These are phyloP conservation scores for Kurtzmaniella fragi DNA, from an alignment of 805 yeast species.

Conservation along the genomic window DNA sequence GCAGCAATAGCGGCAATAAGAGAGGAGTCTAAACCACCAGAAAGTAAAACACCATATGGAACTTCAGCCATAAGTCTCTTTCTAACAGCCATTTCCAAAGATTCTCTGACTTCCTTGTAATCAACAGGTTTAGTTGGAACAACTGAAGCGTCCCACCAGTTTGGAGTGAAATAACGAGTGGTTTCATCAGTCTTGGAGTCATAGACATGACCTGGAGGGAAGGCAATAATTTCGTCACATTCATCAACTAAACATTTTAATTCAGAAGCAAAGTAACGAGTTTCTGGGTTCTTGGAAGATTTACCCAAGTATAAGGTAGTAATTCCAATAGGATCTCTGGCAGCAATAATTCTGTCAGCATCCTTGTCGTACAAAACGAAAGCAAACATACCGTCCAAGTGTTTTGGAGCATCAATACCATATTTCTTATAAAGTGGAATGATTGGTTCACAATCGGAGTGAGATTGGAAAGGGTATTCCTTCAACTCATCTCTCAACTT, in stretches of 20 bases:
- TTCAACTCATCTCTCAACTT: conserved; percentile 70
- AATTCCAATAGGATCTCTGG: conserved; percentile 98
- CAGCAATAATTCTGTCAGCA: conserved; percentile 86
- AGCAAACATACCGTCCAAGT: conserved; percentile 98
- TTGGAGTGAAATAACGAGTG: conserved; percentile 85
- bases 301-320: conserved; percentile 96
- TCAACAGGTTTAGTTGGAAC: conserved; percentile 78
- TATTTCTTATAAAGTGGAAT: conserved; percentile 87
- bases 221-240: conserved; percentile 87
- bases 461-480: conserved; percentile 75
- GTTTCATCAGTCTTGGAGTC: conserved; percentile 85
- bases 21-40: conserved; percentile 97
- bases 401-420: conserved; percentile 84
- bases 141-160: conserved; percentile 85
- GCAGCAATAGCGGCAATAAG: conserved; percentile 97
- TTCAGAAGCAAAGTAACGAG: conserved; percentile 90
- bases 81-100: conserved; percentile 91
- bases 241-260: conserved; percentile 90
- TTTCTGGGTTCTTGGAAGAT: conserved; percentile 58
- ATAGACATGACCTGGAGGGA: conserved; percentile 98
- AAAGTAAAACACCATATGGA: conserved; percentile 94
- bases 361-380: conserved; percentile 84
- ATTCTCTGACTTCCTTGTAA: conserved; percentile 62
- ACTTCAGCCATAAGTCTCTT: conserved; percentile 99
- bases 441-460: conserved; percentile 96